Evolutionary conservation across 1,139 yeast genomes (phyloP), one percentile per base, ranked within the genome.

Genomic region (Geotrichum bryndzae): DNA sequence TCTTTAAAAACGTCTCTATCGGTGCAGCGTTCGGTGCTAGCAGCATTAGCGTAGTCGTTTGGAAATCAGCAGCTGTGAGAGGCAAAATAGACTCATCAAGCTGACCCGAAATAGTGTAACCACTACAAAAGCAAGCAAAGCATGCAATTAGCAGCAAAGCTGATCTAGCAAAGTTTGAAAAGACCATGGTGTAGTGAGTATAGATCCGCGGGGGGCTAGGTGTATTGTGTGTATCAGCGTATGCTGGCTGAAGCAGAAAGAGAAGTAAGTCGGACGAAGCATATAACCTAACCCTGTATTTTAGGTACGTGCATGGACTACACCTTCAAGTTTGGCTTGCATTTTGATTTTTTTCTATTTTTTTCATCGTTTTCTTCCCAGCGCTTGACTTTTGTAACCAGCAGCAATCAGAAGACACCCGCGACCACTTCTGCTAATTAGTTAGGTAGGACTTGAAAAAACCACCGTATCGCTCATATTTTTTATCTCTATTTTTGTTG

Each of bases 31-130:
- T 46, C n/a, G 54, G 56, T 18, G 59, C 45, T 1, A 53, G 31
- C 11, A 64, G 61, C 33, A 50, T 46, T 25, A 62, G 46, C 11
- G 57, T 58, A 2, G 64, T 62, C n/a, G 59, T 23, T 10, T 60
- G 53, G 25, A 54, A 52, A 25, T 60, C 62, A 13, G 50, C 33
- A 23, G 58, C 22, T 1, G 64, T 50, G 5, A 64, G 53, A 8
- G 66, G 66, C 1, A 64, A 18, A 3, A 55, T 57, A 15, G 57
- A 56, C 15, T 57, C 56, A 50, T 61, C 65, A 23, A 64, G 31
- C 8, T 58, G 58, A 13, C 66, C 66, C 11, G 56, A 61, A 27
- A 64, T 50, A 6, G 62, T 59, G 48, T 61, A 61, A 2, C 61
- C 63, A 23, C 8, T 15, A 18, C n/a, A 35, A 4, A 35, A 35